Evolutionary conservation across 108 stramenopile species (phyloP).

Genomic region (Bacterosira constricta): DNA sequence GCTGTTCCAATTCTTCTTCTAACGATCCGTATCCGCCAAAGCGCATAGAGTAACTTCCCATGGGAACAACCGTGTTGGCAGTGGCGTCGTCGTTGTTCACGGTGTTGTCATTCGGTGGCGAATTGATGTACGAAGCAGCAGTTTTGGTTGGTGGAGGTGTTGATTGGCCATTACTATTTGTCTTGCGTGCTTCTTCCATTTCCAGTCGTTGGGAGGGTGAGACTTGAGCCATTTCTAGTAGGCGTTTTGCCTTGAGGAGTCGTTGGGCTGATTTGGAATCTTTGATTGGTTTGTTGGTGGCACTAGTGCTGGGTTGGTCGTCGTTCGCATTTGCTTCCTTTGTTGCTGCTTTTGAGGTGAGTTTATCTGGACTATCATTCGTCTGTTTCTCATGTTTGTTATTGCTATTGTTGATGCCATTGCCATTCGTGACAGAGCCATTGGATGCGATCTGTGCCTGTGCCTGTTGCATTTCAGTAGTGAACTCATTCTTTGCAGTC

Average conservation of each 20-base stretch:
- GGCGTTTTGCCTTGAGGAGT: constrained; percentile 32
- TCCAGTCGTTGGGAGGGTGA: constrained; percentile 45
- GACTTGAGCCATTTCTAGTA: constrained; percentile 49
- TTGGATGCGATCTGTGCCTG: too few species aligned
- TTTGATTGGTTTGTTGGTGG: neutral
- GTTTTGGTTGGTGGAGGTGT: too few species aligned
- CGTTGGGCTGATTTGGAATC: constrained; percentile 13
- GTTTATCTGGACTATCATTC: too few species aligned
- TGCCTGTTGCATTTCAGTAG: too few species aligned
- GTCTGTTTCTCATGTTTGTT: too few species aligned
- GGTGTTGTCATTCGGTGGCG: neutral
- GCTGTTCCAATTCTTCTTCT: constrained; percentile 10
- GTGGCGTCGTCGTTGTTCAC: neutral
- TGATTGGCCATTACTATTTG: neutral
- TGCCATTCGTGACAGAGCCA: too few species aligned
- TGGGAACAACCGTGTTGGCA: constrained; percentile 16
- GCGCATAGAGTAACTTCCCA: constrained; percentile 24
- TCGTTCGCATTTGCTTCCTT: too few species aligned
- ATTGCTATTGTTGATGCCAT: too few species aligned
- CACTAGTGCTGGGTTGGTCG: too few species aligned
- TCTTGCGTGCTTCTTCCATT: neutral
- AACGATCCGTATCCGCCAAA: constrained; percentile 19
- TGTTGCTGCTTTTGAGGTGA: too few species aligned
- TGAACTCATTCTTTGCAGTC: too few species aligned
- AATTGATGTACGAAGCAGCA: too few species aligned